phyloP scores from a whole-genome alignment of 805 yeast species.

The Saccharomycopsis fibuligera region DNA sequence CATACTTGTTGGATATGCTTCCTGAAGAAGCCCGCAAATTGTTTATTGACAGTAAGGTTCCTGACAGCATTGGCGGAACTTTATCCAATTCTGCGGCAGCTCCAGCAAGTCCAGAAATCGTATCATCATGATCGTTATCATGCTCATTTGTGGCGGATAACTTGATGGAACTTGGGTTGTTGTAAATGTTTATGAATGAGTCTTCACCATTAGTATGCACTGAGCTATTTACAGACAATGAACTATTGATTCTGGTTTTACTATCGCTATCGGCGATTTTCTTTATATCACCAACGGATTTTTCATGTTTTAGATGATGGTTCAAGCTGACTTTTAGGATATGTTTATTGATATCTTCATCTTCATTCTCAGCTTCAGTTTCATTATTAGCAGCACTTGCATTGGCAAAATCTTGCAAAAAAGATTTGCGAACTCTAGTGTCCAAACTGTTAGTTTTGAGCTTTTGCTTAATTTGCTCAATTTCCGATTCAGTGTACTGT shows the following conservation, averaged over 20 bases:
- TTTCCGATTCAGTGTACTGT: slow-evolving; percentile 25
- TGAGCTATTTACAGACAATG: not conserved
- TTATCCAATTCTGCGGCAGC: too few relatives aligned
- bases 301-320: not conserved
- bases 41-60: slow-evolving; percentile 1
- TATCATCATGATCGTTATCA: slow-evolving; percentile 2
- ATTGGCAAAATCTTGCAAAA: not conserved
- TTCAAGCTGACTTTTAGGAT: not conserved
- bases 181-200: slow-evolving; percentile 19
- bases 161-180: slow-evolving; percentile 14
- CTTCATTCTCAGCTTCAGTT: not conserved
- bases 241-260: not conserved
- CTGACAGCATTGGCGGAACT: slow-evolving; percentile 11
- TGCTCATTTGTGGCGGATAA: not conserved
- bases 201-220: slow-evolving; percentile 10
- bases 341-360: too few relatives aligned
- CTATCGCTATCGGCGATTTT: not conserved
- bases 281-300: not conserved
- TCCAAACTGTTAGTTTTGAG: not conserved
- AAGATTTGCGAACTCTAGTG: slow-evolving; percentile 10
- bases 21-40: not conserved
- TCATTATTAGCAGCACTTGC: too few relatives aligned
- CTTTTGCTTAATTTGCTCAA: not conserved
- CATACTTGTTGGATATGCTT: too few relatives aligned
- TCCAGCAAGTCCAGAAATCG: too few relatives aligned